A percentile compares a stretch with the other conserved stretches of the same genome.
phyloP scores from a whole-genome alignment of 2,329 filamentous ascomycete genomes.

The Trichoderma brevicompactum region DNA sequence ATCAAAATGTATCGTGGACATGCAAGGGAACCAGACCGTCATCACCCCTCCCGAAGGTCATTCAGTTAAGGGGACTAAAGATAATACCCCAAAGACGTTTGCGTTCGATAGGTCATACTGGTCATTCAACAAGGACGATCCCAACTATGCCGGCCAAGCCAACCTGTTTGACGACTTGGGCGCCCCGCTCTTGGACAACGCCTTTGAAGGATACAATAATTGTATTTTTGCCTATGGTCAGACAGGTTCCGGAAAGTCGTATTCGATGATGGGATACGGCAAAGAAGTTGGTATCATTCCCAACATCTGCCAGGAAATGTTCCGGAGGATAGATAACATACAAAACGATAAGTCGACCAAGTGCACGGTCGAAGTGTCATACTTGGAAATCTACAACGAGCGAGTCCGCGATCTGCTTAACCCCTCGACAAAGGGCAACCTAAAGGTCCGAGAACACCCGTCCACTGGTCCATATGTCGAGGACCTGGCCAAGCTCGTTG shows the following conservation, averaged over 20 bases:
- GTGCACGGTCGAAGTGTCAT: slow-evolving; percentile 96
- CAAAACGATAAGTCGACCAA: slow-evolving; percentile 74
- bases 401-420: slow-evolving; percentile 94
- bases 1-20: slow-evolving; percentile 96
- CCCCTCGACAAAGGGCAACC: slow-evolving; percentile 90
- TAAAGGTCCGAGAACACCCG: slow-evolving; percentile 97
- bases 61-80: slow-evolving; percentile 68
- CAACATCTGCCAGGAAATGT: slow-evolving; percentile 97
- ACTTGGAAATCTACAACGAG: slow-evolving; percentile 99
- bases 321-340: slow-evolving; percentile 76
- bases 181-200: slow-evolving; percentile 91
- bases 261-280: slow-evolving; percentile 99
- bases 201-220: slow-evolving; percentile 98
- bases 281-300: slow-evolving; percentile 95
- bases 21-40: slow-evolving; percentile 91
- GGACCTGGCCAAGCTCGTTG: slow-evolving; percentile 92
- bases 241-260: slow-evolving; percentile 97
- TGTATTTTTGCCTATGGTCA: slow-evolving; percentile 99
- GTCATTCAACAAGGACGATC: slow-evolving; percentile 86
- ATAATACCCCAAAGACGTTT: slow-evolving; percentile 78
- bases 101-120: slow-evolving; percentile 98
- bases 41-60: slow-evolving; percentile 72
- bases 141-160: slow-evolving; percentile 87
- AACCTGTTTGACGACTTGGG: slow-evolving; percentile 88
- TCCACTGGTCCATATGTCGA: slow-evolving; percentile 98